Percentiles rank a stretch among this genome's conserved stretches.
phyloP scores from a whole-genome alignment of 768 basidiomycete species.

The Hortiboletus campestris region DNA sequence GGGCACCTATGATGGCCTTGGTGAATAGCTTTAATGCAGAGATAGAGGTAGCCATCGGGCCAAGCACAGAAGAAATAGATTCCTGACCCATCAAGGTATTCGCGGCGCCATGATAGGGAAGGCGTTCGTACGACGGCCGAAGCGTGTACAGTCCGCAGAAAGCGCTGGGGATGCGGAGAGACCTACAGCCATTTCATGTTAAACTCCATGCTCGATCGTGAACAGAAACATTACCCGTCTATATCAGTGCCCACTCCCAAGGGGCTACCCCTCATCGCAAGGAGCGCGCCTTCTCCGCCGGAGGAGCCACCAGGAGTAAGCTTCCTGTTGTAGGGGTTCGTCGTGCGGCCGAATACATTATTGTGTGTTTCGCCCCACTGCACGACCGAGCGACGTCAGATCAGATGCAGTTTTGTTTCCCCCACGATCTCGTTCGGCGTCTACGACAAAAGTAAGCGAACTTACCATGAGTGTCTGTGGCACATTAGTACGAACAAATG shows the following conservation, averaged over 20 bases:
- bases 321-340: constrained; percentile 71
- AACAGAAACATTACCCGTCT: constrained; percentile 50
- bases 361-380: constrained; percentile 83
- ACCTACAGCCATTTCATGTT: constrained; percentile 37
- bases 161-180: constrained; percentile 68
- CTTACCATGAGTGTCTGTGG: constrained; percentile 75
- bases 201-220: neutral
- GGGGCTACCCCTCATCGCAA: constrained; percentile 48
- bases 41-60: constrained; percentile 64
- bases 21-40: constrained; percentile 61
- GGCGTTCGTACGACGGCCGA: constrained; percentile 65
- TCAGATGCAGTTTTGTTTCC: neutral
- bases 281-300: constrained; percentile 82
- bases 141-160: constrained; percentile 75
- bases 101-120: constrained; percentile 66
- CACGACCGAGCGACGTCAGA: neutral
- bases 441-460: neutral
- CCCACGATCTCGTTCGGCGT: neutral
- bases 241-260: constrained; percentile 81
- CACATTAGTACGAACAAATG: constrained; percentile 72
- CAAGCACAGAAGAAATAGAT: constrained; percentile 69
- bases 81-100: constrained; percentile 76
- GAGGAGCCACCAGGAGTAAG: constrained; percentile 80
- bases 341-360: constrained; percentile 75
- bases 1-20: constrained; percentile 31